Base-by-base conservation (phyloP, 768 basidiomycete species). In the Kockovaella imperatae region DNA sequence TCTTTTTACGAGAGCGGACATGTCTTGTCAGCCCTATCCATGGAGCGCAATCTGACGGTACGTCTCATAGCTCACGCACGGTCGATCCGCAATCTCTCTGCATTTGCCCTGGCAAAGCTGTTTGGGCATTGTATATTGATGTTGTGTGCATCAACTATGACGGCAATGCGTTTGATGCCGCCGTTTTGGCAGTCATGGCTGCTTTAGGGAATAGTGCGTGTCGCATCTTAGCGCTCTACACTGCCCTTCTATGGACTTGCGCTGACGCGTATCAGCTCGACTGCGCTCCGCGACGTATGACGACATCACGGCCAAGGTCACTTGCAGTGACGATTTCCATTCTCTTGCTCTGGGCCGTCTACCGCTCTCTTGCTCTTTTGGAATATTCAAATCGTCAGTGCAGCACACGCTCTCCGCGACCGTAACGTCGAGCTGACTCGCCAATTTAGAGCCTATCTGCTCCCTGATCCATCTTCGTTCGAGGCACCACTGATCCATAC, bases 71-170 rank as follows among this genome's bases (percentile, higher is more conserved):
- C 35, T 24, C 24, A 46, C 36, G 29, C n/a, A 31, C 29, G 31
- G 18, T 14, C 34, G 1, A 4, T 11, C 60, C 89, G 89, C 17
- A 81, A 87, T 13, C 77, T 76, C 78, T 97, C 3, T 83, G 83
- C 66, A 95, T 99, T 49, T 77, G 84, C 14, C 78, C 80, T 0
- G 82, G 81, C 3, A 86, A 84, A 65, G 78, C 87, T 0, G 89
- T 76, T 0, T 99, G 90, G 89, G 84, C 84, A 24, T 77, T 97
- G n/a, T 97, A 96, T 63, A 77, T 96, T 57, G 95, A 99, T 57
- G 81, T 86, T 24, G 86, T 84, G 0, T 96, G 93, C 67, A 87
- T 99, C 56, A 97, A 95, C 73, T 95, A 93, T 65, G 91, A 97
- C 67, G 95, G 95, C 4, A 97, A 96, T 63, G 84, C 78, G 1